These are phyloP conservation scores for Brassica nigra DNA, from an alignment of 345 rosid genomes.

Conservation along the genomic window DNA sequence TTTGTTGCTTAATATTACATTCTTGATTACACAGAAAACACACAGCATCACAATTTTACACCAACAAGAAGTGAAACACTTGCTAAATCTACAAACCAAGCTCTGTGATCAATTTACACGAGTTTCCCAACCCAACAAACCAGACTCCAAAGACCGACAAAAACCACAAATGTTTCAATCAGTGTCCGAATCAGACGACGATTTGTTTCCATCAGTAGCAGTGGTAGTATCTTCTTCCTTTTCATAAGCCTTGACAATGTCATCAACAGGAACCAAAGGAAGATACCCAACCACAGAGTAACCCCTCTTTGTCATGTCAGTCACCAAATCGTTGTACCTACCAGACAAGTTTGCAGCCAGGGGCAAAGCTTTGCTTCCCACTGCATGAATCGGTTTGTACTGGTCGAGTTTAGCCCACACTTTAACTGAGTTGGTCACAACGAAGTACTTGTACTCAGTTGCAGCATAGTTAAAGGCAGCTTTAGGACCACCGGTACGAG, in stretches of 20 bases:
- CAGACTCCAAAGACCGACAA: background rate
- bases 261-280: constrained; percentile 74
- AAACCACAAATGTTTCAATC: constrained; percentile 38
- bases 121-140: constrained; percentile 16
- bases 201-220: constrained; percentile 15
- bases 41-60: background rate
- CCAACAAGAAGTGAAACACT: background rate
- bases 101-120: constrained; percentile 27
- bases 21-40: background rate
- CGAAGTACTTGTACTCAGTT: constrained; percentile 53
- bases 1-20: background rate
- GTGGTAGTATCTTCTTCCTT: constrained; percentile 32
- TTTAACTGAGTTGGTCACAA: constrained; percentile 56
- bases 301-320: constrained; percentile 59
- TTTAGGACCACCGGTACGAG: constrained; percentile 57
- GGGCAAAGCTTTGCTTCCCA: constrained; percentile 56
- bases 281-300: constrained; percentile 52
- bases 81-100: background rate
- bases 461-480: constrained; percentile 60
- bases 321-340: constrained; percentile 55
- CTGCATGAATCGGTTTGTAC: constrained; percentile 51
- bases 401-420: constrained; percentile 56
- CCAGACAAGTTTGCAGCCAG: constrained; percentile 56
- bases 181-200: constrained; percentile 52
- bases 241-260: constrained; percentile 57